A percentile compares a stretch with the other conserved stretches of the same genome.
Conservation (phyloP, 371 early-diverging fungal genomes). For the Blyttiomyces sp. region DNA sequence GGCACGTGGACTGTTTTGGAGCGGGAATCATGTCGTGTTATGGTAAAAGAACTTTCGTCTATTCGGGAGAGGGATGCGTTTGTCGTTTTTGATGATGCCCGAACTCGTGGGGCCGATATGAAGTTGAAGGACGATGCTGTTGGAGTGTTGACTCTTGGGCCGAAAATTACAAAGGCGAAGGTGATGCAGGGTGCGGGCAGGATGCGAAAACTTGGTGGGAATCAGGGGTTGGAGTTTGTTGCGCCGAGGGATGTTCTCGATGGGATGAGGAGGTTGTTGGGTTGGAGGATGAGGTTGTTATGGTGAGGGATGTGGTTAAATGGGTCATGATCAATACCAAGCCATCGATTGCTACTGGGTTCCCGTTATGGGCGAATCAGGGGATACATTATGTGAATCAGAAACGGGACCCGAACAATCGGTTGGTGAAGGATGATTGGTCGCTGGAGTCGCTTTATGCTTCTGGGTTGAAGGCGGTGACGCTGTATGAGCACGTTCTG, state of each 20-base stretch:
- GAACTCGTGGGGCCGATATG: slow-evolving; percentile 15
- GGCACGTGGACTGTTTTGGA: slow-evolving; percentile 14
- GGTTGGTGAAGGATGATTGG: slow-evolving; percentile 8
- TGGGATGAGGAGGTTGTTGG: background rate
- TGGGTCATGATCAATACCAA: slow-evolving; percentile 9
- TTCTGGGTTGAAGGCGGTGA: background rate
- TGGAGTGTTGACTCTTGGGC: slow-evolving; percentile 12
- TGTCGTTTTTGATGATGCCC: slow-evolving; percentile 16
- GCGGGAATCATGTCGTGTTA: background rate
- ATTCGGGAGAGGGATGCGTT: slow-evolving; percentile 12
- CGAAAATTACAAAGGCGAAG: slow-evolving; percentile 3
- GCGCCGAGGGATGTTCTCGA: slow-evolving; percentile 2
- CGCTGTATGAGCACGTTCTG: background rate
- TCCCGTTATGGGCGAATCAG: slow-evolving; percentile 8
- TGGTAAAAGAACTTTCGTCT: background rate
- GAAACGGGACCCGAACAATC: background rate
- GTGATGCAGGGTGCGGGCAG: slow-evolving; percentile 20
- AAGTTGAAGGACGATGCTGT: slow-evolving; percentile 1
- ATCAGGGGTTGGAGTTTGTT: background rate
- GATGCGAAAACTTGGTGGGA: slow-evolving; percentile 3
- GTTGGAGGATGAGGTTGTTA: background rate
- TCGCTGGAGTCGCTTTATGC: slow-evolving; percentile 1
- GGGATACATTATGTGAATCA: slow-evolving; percentile 2
- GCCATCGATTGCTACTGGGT: background rate
- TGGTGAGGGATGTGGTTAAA: background rate